phyloP scores from a whole-genome alignment of 495 filamentous ascomycete species.

The Aspergillus cavernicola region DNA sequence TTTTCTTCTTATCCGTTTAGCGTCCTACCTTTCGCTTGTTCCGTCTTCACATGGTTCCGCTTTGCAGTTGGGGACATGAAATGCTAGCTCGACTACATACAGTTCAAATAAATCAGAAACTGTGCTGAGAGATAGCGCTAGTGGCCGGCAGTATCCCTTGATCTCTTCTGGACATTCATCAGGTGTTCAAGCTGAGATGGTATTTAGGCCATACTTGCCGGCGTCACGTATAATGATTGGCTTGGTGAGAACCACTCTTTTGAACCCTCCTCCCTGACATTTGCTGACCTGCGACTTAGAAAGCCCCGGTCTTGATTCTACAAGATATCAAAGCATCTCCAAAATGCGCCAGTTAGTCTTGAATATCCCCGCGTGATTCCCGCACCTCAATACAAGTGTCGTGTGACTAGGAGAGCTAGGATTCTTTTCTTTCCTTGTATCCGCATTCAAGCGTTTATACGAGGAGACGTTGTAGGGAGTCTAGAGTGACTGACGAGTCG shows the following conservation, averaged over 20 bases:
- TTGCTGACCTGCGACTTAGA: slow-evolving; percentile 9
- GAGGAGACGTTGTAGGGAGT: neutral
- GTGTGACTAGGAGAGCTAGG: slow-evolving; percentile 8
- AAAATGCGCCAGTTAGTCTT: slow-evolving; percentile 4
- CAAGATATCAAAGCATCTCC: slow-evolving; percentile 1
- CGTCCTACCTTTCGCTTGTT: neutral
- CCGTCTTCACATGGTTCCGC: neutral
- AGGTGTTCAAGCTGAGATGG: neutral
- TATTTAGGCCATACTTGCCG: slow-evolving; percentile 21
- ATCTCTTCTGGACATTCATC: neutral
- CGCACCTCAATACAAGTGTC: slow-evolving; percentile 5
- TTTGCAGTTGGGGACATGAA: neutral
- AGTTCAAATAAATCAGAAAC: neutral
- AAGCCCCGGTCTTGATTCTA: slow-evolving; percentile 4
- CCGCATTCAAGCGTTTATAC: neutral
- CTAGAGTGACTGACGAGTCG: neutral
- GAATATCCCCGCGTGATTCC: slow-evolving; percentile 9
- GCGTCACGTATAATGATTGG: slow-evolving; percentile 30
- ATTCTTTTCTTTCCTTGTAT: neutral
- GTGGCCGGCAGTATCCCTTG: slow-evolving; percentile 20
- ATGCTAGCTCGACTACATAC: neutral
- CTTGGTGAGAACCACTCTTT: slow-evolving; percentile 23
- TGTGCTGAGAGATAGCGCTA: slow-evolving; percentile 2
- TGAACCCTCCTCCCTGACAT: neutral
- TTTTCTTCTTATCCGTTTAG: neutral